These are phyloP conservation scores for Rhizomucor miehei DNA, from an alignment of 371 early-diverging fungal genomes.

Conservation along the genomic window DNA sequence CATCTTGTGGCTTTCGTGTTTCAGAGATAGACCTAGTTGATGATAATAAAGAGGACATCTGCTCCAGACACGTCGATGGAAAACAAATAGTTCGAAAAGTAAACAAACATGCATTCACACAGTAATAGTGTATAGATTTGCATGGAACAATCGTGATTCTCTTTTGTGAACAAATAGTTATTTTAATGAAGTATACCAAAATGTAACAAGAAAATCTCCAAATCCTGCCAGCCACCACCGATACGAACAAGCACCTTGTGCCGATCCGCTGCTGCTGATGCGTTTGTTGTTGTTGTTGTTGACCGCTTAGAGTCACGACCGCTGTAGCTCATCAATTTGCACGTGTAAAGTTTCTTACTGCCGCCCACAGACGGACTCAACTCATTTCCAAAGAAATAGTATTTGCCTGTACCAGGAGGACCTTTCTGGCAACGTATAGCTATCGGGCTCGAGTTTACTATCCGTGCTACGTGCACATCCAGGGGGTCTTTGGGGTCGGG, in stretches of 20 bases:
- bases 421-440: constrained; percentile 45
- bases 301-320: constrained; percentile 11
- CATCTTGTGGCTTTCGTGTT: no score
- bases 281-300: neutral
- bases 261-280: constrained; percentile 11
- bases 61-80: no score
- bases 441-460: constrained; percentile 51
- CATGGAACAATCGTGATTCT: no score
- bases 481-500: constrained; percentile 52
- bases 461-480: constrained; percentile 52
- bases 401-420: constrained; percentile 36
- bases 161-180: neutral
- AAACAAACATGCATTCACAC: no score
- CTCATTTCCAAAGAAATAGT: constrained; percentile 57
- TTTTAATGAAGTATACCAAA: constrained; percentile 35
- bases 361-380: constrained; percentile 38
- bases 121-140: no score
- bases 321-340: constrained; percentile 43
- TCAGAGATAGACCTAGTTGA: no score
- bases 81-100: no score
- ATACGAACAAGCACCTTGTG: constrained; percentile 62
- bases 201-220: constrained; percentile 61
- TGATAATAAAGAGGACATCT: no score
- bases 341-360: constrained; percentile 42
- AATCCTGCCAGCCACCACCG: constrained; percentile 66